Conservation (phyloP, 179 eudicot genomes). For the Beta macrorhiza region DNA sequence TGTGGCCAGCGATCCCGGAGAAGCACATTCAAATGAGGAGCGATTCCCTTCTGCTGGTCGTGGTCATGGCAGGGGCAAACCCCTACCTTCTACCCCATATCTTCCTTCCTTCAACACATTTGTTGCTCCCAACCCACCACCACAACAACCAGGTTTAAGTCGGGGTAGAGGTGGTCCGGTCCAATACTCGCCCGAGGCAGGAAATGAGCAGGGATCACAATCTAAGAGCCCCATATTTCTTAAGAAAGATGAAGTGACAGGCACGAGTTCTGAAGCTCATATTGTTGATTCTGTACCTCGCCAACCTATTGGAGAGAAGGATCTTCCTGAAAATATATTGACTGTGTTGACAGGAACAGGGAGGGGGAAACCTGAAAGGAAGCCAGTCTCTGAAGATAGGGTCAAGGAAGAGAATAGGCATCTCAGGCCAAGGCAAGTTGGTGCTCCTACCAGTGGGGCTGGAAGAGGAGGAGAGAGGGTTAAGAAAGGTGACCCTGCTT, state of each 20-base stretch:
- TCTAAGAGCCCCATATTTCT: slow-evolving; percentile 44
- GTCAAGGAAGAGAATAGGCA: slow-evolving; percentile 58
- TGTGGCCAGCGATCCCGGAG: slow-evolving; percentile 23
- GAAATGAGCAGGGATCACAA: slow-evolving; percentile 18
- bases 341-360: slow-evolving; percentile 52
- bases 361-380: slow-evolving; percentile 45
- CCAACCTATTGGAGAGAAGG: slow-evolving; percentile 27
- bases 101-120: slow-evolving; percentile 36
- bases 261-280: slow-evolving; percentile 19
- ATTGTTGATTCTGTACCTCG: slow-evolving; percentile 26
- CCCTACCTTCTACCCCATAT: slow-evolving; percentile 38
- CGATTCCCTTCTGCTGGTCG: slow-evolving; percentile 34
- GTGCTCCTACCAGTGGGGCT: slow-evolving; percentile 3
- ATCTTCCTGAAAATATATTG: slow-evolving; percentile 30
- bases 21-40: slow-evolving; percentile 20
- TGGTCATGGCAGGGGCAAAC: slow-evolving; percentile 68
- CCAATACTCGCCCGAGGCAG: slow-evolving; percentile 8
- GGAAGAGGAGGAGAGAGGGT: slow-evolving; percentile 21
- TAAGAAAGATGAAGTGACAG: slow-evolving; percentile 33
- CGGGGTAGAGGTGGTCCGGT: slow-evolving; percentile 27
- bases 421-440: slow-evolving; percentile 33
- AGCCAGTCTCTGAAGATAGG: slow-evolving; percentile 20
- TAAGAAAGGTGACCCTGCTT: slow-evolving; percentile 18
- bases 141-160: slow-evolving; percentile 22
- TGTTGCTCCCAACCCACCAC: slow-evolving; percentile 20